Conservation (phyloP, 148 eudicot genomes). For the Agrostemma githago region DNA sequence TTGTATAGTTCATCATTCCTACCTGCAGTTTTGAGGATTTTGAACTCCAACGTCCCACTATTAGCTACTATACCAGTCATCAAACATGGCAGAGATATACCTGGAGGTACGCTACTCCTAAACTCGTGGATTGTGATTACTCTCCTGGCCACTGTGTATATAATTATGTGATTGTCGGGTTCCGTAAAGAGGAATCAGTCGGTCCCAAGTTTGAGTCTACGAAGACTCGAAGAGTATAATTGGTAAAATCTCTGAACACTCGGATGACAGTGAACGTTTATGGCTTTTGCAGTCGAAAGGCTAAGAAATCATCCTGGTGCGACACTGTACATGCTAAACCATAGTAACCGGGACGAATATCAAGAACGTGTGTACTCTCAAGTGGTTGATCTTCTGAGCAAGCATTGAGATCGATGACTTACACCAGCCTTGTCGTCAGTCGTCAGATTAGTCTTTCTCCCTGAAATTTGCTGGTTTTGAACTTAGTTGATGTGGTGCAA, state of each 20-base stretch:
- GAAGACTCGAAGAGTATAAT: neutral
- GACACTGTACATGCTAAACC: slow-evolving; percentile 50
- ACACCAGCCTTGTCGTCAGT: neutral
- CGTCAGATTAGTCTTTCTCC: neutral
- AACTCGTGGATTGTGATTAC: neutral
- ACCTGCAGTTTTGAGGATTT: slow-evolving; percentile 73
- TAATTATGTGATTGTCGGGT: neutral
- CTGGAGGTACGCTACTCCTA: slow-evolving; percentile 53
- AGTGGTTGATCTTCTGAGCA: slow-evolving; percentile 37
- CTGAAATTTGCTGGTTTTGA: neutral
- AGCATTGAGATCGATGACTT: slow-evolving; percentile 12
- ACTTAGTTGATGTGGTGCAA: neutral
- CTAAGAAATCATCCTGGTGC: slow-evolving; percentile 81
- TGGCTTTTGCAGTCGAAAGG: slow-evolving; percentile 61
- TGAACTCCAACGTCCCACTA: slow-evolving; percentile 71
- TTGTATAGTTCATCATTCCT: slow-evolving; percentile 74
- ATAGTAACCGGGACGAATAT: slow-evolving; percentile 51
- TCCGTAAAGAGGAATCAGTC: neutral
- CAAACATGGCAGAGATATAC: slow-evolving; percentile 77
- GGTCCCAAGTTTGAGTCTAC: neutral
- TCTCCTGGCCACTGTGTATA: neutral
- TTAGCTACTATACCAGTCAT: slow-evolving; percentile 78
- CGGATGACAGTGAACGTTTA: neutral
- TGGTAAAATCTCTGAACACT: neutral
- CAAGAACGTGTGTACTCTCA: slow-evolving; percentile 55